phyloP scores from a whole-genome alignment of 176 grass and related monocot species.

The Phoenix roebelenii region DNA sequence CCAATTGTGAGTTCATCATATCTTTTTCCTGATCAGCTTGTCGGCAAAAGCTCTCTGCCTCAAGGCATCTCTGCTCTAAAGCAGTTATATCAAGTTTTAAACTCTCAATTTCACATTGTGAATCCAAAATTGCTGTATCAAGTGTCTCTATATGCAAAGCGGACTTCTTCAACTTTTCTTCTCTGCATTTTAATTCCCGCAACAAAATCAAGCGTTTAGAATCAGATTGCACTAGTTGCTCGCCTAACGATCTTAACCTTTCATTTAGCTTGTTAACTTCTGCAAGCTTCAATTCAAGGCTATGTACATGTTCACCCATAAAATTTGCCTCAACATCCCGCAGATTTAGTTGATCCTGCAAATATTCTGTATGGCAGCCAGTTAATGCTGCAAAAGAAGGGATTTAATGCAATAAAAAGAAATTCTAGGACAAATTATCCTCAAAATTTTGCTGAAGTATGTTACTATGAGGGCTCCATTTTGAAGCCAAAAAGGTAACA shows the following conservation, averaged over 20 bases:
- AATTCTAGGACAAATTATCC: no score
- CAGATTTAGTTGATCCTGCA: conserved; percentile 91
- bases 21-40: conserved; percentile 33
- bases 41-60: conserved; percentile 31
- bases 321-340: conserved; percentile 73
- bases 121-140: conserved; percentile 63
- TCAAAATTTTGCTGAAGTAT: no score
- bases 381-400: conserved; percentile 10
- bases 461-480: no score
- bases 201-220: conserved; percentile 64
- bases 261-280: conserved; percentile 65
- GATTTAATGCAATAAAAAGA: no score
- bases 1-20: conserved; percentile 21
- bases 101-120: conserved; percentile 92
- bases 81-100: conserved; percentile 92
- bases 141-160: conserved; percentile 60
- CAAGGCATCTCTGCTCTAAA: conserved; percentile 59
- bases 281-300: conserved; percentile 74
- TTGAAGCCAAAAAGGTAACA: no score
- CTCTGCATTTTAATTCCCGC: conserved; percentile 58
- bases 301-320: conserved; percentile 78
- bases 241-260: conserved; percentile 48
- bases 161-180: conserved; percentile 61
- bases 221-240: conserved; percentile 45
- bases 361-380: conserved; percentile 56